Percentiles rank a stretch among this genome's conserved stretches.
phyloP scores from a whole-genome alignment of 202 grass and related monocot genomes.

The Panicum virgatum region DNA sequence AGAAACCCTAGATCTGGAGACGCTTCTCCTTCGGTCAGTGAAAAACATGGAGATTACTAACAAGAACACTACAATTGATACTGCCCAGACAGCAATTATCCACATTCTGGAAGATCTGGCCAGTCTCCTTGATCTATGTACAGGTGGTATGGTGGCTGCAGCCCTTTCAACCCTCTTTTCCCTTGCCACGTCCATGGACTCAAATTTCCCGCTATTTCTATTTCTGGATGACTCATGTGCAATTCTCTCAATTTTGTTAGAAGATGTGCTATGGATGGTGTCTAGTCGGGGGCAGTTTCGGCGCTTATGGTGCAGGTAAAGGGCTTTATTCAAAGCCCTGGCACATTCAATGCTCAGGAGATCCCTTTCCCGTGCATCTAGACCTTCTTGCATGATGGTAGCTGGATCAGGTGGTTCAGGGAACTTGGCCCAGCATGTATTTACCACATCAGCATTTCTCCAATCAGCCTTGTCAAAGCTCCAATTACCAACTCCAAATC shows the following conservation, averaged over 20 bases:
- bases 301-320: conserved; percentile 76
- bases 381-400: conserved; percentile 47
- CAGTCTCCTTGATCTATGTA: conserved; percentile 45
- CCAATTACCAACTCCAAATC: conserved; percentile 94
- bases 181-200: conserved; percentile 28
- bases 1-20: conserved; percentile 54
- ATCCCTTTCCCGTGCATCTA: conserved; percentile 68
- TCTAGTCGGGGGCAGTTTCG: conserved; percentile 59
- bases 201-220: conserved; percentile 29
- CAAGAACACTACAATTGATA: conserved; percentile 67
- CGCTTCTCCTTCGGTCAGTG: conserved; percentile 50
- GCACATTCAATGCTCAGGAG: conserved; percentile 95
- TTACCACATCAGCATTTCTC: conserved; percentile 79
- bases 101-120: conserved; percentile 53
- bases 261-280: conserved; percentile 24
- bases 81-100: conserved; percentile 75
- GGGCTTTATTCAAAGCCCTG: conserved; percentile 74
- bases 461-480: conserved; percentile 98
- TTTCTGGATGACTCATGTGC: not conserved
- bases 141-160: conserved; percentile 15
- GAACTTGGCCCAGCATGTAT: conserved; percentile 89
- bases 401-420: conserved; percentile 84
- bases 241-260: conserved; percentile 20
- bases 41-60: conserved; percentile 64
- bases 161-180: conserved; percentile 14